phyloP scores from a whole-genome alignment of 352 stramenopile genomes.

The Phytopythium kandeliae region DNA sequence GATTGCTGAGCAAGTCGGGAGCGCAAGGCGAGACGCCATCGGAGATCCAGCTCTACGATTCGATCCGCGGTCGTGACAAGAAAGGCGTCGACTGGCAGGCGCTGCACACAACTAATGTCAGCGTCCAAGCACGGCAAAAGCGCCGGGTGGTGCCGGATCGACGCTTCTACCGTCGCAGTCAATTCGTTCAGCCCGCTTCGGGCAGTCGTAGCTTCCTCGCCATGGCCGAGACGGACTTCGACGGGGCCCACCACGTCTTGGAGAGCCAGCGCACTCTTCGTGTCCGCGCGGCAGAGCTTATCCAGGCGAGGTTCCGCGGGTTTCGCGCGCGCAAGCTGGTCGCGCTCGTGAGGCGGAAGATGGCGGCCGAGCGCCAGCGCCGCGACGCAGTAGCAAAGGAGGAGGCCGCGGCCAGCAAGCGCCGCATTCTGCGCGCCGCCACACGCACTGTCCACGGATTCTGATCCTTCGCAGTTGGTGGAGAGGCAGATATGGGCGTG shows the following conservation, averaged over 20 bases:
- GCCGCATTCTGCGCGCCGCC: conserved; percentile 19
- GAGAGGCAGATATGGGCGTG: no score
- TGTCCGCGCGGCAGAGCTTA: conserved; percentile 27
- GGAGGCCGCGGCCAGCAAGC: conserved; percentile 10
- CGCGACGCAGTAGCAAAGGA: conserved; percentile 13
- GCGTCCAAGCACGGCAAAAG: neutral
- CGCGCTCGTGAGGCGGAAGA: conserved; percentile 29
- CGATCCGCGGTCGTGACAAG: neutral
- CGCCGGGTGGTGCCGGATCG: conserved; percentile 2
- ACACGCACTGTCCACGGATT: conserved; percentile 42
- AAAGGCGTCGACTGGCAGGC: neutral
- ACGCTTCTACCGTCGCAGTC: conserved; percentile 14
- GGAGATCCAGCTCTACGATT: conserved; percentile 2
- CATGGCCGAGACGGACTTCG: neutral
- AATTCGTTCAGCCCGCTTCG: conserved; percentile 3
- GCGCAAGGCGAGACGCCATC: conserved; percentile 17
- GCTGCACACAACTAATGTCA: no score
- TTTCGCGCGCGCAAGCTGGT: conserved; percentile 34
- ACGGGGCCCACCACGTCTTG: neutral
- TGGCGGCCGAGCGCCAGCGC: conserved; percentile 13
- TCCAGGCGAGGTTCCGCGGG: conserved; percentile 37
- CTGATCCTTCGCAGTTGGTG: no score
- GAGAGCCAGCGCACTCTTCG: conserved; percentile 21
- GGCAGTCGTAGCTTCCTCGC: neutral
- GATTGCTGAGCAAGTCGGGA: conserved; percentile 12